Evolutionary conservation across 495 filamentous ascomycete species (phyloP).

Genomic region (Aspergillus campestris): DNA sequence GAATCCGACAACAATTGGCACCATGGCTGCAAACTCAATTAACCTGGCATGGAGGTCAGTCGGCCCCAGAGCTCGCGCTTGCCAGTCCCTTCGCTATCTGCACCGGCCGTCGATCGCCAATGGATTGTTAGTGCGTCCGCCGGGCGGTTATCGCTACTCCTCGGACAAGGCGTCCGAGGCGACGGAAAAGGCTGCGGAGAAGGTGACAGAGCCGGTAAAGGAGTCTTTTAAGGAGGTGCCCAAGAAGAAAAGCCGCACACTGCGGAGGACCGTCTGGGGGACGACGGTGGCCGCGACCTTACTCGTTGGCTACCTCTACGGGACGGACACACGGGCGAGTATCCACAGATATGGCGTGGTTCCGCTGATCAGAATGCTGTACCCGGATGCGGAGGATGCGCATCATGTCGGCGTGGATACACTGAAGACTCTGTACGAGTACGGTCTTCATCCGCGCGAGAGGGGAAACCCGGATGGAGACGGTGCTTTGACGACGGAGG

Average conservation of each 20-base stretch:
- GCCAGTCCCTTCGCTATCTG: conserved; percentile 15
- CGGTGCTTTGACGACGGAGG: conserved; percentile 45
- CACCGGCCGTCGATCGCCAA: conserved; percentile 17
- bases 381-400: conserved; percentile 82
- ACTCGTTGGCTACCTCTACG: conserved; percentile 59
- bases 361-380: conserved; percentile 60
- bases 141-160: conserved; percentile 19
- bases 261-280: conserved; percentile 44
- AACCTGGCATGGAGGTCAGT: conserved; percentile 21
- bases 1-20: background rate
- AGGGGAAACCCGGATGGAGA: conserved; percentile 47
- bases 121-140: conserved; percentile 10
- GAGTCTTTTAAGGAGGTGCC: conserved; percentile 25
- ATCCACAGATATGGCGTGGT: conserved; percentile 76
- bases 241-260: conserved; percentile 24
- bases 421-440: conserved; percentile 47
- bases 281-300: conserved; percentile 45
- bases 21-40: conserved; percentile 21
- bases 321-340: conserved; percentile 84
- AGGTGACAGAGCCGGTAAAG: conserved; percentile 5
- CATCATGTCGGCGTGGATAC: conserved; percentile 66
- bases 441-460: conserved; percentile 64
- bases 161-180: conserved; percentile 19
- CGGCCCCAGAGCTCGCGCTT: conserved; percentile 22
- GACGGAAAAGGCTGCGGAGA: conserved; percentile 6